Base-by-base conservation (phyloP, 2,329 filamentous ascomycete species). In the Fusarium irregulare region DNA sequence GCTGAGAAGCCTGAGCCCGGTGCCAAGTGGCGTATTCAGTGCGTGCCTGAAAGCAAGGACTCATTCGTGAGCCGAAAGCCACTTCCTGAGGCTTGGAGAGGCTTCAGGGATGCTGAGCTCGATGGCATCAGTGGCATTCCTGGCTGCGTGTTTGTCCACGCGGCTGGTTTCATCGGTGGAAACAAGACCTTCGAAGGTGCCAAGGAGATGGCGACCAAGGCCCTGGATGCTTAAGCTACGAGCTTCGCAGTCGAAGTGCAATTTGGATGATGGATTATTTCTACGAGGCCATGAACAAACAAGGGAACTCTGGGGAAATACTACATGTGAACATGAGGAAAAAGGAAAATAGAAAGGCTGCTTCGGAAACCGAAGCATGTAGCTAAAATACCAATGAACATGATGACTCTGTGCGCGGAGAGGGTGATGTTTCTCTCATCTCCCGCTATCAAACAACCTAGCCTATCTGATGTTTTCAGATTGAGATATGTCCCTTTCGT, bases 61-160 rank as follows among this genome's bases (percentile, higher is more conserved):
- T 96, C 93, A 64, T 99, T 99, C 78, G 87, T 93, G 80, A 98
- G 94, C 83, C 89, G 96, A 74, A 97, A 96, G 83, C 91, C 94
- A 45, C 85, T 99, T 72, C 95, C 95, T 7, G 93, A 97, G 81
- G 87, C 90, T 20, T 99, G 96, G 96, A 90, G 95, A 76, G 96
- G 96, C 10, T 90, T 97, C 71, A 87, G 96, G 42, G 96, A 98
- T 77, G 90, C 92, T 73, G 90, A 94, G 80, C 85, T 99, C 56
- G 93, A 95, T 79, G 86, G 87, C 73, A 85, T 94, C 18, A 83
- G 87, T 25, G 89, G 90, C 37, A 84, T 93, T 28, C 83, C 84
- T 7, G 93, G 94, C 9, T 91, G 93, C 68, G 91, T 99, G 28
- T 99, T 99, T 79, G 92, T 98, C 30, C 96, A 99, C 79, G 94